phyloP scores from a whole-genome alignment of 495 filamentous ascomycete genomes.

The Venustampulla echinocandica region DNA sequence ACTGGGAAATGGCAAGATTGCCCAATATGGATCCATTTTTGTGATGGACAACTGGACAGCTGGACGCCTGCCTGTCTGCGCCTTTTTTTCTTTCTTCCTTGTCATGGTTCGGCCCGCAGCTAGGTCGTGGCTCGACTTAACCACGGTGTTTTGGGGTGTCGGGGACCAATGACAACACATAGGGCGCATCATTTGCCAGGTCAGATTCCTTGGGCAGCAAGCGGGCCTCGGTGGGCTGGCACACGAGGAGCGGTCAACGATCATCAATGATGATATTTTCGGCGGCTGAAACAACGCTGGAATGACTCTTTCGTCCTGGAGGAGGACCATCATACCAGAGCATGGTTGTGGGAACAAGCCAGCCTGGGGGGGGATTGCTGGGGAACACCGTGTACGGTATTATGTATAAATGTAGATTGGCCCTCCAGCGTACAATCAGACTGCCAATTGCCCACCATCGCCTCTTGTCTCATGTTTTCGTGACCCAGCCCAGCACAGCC shows the following conservation, averaged over 20 bases:
- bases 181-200: background rate
- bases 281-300: constrained; percentile 1
- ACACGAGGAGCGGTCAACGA: constrained; percentile 2
- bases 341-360: too few relatives aligned
- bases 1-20: background rate
- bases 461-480: background rate
- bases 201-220: constrained; percentile 1
- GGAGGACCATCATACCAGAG: too few relatives aligned
- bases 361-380: background rate
- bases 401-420: background rate
- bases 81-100: background rate
- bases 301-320: constrained; percentile 3
- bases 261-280: constrained; percentile 2
- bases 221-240: background rate
- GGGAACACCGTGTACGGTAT: background rate
- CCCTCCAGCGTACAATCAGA: background rate
- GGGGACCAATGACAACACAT: background rate
- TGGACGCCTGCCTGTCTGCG: background rate
- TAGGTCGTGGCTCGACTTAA: background rate
- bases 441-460: background rate
- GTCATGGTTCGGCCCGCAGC: constrained; percentile 1
- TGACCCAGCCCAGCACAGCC: background rate
- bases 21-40: background rate
- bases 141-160: background rate
- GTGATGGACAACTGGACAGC: background rate